phyloP scores from a whole-genome alignment of 2,329 filamentous ascomycete species.

The Colletotrichum plurivorum region DNA sequence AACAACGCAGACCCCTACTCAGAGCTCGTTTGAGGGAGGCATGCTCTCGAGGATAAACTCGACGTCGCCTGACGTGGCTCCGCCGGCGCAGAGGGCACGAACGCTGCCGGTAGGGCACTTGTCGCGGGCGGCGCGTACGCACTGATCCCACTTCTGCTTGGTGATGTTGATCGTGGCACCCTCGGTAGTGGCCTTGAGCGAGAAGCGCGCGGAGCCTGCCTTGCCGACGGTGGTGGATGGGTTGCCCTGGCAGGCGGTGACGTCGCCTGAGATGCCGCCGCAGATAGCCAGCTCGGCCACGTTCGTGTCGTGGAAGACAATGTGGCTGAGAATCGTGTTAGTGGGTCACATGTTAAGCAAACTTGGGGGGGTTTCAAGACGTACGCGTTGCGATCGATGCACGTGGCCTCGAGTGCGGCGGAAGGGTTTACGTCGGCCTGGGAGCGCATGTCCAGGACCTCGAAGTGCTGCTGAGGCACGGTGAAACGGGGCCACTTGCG shows the following conservation, averaged over 20 bases:
- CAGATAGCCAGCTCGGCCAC: constrained; percentile 65
- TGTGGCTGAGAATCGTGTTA: constrained; percentile 47
- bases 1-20: background rate
- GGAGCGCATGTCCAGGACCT: constrained; percentile 59
- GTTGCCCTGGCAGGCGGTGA: constrained; percentile 60
- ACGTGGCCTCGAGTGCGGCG: constrained; percentile 57
- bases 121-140: constrained; percentile 66
- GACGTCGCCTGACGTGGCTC: constrained; percentile 62
- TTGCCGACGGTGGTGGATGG: constrained; percentile 60
- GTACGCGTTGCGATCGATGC: constrained; percentile 58
- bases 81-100: constrained; percentile 61
- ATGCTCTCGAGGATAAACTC: constrained; percentile 49
- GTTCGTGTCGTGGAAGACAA: constrained; percentile 64
- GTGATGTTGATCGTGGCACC: constrained; percentile 67
- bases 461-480: constrained; percentile 59
- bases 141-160: constrained; percentile 67
- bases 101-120: constrained; percentile 66
- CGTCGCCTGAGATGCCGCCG: constrained; percentile 64
- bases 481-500: constrained; percentile 52
- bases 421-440: constrained; percentile 55
- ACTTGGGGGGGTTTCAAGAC: constrained; percentile 32
- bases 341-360: background rate
- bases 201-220: constrained; percentile 64
- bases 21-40: constrained; percentile 20
- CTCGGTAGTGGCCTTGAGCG: constrained; percentile 55